phyloP scores from a whole-genome alignment of 441 rosid genomes.

The Brassica balearica region DNA sequence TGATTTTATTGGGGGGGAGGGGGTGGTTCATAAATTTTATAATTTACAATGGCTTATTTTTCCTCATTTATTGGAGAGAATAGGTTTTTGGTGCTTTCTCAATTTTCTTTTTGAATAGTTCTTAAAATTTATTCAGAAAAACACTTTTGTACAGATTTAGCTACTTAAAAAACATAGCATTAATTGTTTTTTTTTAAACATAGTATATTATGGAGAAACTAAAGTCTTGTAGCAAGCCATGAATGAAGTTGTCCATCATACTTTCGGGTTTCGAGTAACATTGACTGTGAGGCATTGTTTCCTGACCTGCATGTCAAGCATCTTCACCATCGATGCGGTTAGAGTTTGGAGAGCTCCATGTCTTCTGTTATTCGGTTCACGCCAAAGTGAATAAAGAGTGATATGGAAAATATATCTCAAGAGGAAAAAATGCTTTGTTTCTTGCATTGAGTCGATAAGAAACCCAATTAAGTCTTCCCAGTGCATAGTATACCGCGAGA shows the following conservation, averaged over 20 bases:
- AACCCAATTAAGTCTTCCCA: no score
- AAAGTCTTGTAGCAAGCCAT: background rate
- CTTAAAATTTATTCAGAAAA: background rate
- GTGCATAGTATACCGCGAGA: no score
- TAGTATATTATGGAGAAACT: background rate
- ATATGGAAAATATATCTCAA: background rate
- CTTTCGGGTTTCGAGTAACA: background rate
- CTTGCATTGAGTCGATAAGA: background rate
- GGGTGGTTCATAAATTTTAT: no score
- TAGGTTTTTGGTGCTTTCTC: background rate
- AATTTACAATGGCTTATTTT: background rate
- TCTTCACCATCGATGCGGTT: background rate
- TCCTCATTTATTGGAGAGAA: background rate
- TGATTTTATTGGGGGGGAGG: background rate
- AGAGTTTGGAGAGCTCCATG: background rate
- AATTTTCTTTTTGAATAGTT: background rate
- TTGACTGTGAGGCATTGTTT: background rate
- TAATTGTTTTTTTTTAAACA: no score
- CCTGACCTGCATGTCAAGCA: background rate
- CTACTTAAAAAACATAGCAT: background rate
- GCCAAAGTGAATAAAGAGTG: background rate
- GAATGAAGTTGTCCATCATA: background rate
- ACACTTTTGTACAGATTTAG: background rate
- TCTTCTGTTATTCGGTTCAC: background rate
- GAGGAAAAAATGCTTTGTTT: background rate